Percentiles rank a stretch among this genome's conserved stretches.
phyloP scores from a whole-genome alignment of 345 rosid species.

The Streptanthus diversifolius region DNA sequence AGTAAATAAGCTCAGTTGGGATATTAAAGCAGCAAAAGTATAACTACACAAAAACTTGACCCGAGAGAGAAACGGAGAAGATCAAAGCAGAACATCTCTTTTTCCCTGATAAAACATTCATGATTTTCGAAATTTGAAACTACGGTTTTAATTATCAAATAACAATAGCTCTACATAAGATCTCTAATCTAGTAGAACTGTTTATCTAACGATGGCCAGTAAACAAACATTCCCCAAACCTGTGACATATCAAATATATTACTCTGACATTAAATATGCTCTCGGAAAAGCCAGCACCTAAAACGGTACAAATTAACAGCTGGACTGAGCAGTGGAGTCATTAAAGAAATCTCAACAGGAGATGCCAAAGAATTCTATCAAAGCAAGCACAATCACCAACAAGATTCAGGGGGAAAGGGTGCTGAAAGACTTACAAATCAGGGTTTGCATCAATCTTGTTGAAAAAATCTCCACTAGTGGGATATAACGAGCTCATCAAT shows the following conservation, averaged over 20 bases:
- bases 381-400: background rate
- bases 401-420: background rate
- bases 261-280: background rate
- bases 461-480: constrained; percentile 76
- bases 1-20: background rate
- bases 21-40: constrained; percentile 13
- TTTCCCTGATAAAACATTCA: background rate
- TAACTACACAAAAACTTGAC: background rate
- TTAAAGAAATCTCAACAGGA: background rate
- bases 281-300: background rate
- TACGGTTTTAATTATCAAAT: background rate
- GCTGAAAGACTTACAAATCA: constrained; percentile 67
- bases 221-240: background rate
- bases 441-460: constrained; percentile 91
- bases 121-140: background rate
- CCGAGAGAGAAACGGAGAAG: background rate
- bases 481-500: constrained; percentile 71
- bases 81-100: background rate
- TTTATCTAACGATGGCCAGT: background rate
- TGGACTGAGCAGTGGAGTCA: background rate
- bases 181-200: background rate
- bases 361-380: background rate
- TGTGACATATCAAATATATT: background rate
- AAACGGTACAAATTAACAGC: background rate
- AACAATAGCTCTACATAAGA: background rate